A percentile compares a stretch with the other conserved stretches of the same genome.
These are phyloP conservation scores for Proliferodiscus dingleyae DNA, from an alignment of 2,329 filamentous ascomycete genomes.

Conservation along the genomic window DNA sequence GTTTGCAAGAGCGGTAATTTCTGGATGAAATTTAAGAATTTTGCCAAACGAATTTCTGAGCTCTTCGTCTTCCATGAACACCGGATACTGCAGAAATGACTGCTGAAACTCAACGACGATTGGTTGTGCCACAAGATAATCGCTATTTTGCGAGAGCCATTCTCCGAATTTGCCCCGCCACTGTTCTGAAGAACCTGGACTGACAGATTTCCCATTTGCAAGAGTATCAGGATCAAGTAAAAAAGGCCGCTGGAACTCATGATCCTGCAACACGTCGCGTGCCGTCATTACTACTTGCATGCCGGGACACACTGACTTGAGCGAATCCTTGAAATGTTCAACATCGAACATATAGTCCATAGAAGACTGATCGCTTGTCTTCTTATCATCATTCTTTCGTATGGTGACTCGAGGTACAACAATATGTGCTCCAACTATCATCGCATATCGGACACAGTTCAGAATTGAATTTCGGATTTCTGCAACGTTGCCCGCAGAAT, in stretches of 20 bases:
- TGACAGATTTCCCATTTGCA: background rate
- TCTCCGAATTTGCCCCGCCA: constrained; percentile 16
- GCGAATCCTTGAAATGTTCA: constrained; percentile 20
- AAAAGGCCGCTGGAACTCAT: constrained; percentile 12
- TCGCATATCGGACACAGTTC: constrained; percentile 28
- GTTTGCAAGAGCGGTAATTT: constrained; percentile 25
- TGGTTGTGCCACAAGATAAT: background rate
- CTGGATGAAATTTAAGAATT: constrained; percentile 29
- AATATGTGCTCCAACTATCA: constrained; percentile 25
- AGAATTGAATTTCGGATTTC: constrained; percentile 29
- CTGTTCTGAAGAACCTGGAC: too few relatives aligned
- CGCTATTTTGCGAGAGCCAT: constrained; percentile 16
- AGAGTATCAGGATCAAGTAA: constrained; percentile 20
- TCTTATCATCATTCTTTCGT: constrained; percentile 10
- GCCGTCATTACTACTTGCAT: constrained; percentile 16
- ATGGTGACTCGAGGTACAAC: constrained; percentile 22
- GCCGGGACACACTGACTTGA: constrained; percentile 21
- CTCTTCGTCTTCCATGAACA: constrained; percentile 29
- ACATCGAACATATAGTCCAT: constrained; percentile 25
- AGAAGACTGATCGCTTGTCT: constrained; percentile 10
- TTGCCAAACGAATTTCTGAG: constrained; percentile 35
- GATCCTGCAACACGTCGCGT: constrained; percentile 7
- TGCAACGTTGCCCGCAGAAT: constrained; percentile 24
- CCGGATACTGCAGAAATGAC: constrained; percentile 34
- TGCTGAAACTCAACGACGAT: constrained; percentile 23